Percentiles rank a stretch among this genome's conserved stretches.
Conservation (phyloP, 345 rosid genomes). For the Aurinia saxatilis region DNA sequence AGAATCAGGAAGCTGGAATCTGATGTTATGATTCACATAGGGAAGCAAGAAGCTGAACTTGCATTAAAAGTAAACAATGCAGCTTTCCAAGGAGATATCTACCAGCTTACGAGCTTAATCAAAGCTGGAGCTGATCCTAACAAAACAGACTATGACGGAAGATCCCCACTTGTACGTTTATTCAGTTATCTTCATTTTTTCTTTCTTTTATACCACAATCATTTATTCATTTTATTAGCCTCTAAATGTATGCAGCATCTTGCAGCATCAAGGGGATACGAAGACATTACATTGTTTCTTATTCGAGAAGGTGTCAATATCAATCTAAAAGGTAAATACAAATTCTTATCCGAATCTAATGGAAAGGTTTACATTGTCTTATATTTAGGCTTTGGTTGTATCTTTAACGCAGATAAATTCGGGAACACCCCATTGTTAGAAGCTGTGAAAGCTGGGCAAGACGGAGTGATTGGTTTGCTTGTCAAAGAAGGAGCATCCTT, state of each 20-base stretch:
- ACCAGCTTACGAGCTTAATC: constrained; percentile 68
- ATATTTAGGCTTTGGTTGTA: constrained; percentile 1
- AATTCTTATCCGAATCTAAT: background rate
- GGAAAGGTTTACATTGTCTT: background rate
- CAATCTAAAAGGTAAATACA: constrained; percentile 53
- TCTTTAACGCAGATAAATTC: constrained; percentile 52
- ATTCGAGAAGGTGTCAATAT: constrained; percentile 54
- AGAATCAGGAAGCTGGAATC: constrained; percentile 70
- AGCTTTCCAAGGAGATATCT: constrained; percentile 75
- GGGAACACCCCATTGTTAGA: constrained; percentile 84
- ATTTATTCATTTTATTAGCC: too few species aligned
- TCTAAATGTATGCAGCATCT: constrained; percentile 58
- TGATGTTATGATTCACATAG: constrained; percentile 78
- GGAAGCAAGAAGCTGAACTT: constrained; percentile 94
- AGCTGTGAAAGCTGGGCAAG: constrained; percentile 76
- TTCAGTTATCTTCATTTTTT: background rate
- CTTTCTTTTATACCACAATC: too few species aligned
- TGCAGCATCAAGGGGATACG: constrained; percentile 78
- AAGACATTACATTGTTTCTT: constrained; percentile 60
- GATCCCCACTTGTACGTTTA: constrained; percentile 71
- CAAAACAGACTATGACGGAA: constrained; percentile 87
- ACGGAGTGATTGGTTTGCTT: constrained; percentile 54
- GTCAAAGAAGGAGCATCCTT: constrained; percentile 60
- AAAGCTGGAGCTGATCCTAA: constrained; percentile 85
- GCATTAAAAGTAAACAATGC: constrained; percentile 81